Evolutionary conservation across 1,284 basidiomycete species (phyloP).

Genomic region (Ganoderma lucidum): DNA sequence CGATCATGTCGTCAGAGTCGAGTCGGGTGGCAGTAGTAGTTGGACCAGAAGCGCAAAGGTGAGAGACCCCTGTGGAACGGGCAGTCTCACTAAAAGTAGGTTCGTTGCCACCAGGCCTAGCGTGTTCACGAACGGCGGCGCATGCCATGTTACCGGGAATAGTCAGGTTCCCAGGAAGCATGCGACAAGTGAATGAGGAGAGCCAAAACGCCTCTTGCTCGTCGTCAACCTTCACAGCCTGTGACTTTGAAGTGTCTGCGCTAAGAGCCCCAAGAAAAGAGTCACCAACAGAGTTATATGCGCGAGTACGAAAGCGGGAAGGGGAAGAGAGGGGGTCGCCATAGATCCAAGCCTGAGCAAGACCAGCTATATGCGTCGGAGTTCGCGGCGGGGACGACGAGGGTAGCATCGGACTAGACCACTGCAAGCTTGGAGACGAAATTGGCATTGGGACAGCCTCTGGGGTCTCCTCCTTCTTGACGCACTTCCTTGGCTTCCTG

Average conservation of each 20-base stretch:
- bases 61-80: background rate
- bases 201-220: background rate
- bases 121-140: background rate
- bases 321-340: background rate
- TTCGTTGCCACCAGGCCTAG: background rate
- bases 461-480: background rate
- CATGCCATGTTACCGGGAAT: background rate
- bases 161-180: background rate
- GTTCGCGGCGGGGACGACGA: constrained; percentile 13
- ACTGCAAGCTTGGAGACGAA: constrained; percentile 4
- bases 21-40: background rate
- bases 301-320: background rate
- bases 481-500: background rate
- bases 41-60: background rate
- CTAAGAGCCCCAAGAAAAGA: background rate
- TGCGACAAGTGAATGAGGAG: constrained; percentile 1
- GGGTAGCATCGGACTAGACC: constrained; percentile 13
- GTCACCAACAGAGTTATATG: background rate
- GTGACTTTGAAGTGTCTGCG: background rate
- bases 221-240: background rate
- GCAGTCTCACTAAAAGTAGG: background rate
- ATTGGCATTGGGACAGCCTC: background rate
- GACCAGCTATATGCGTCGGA: constrained; percentile 11
- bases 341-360: background rate
- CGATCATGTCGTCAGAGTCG: background rate